phyloP scores from a whole-genome alignment of 2,329 filamentous ascomycete genomes.

The Rachicladosporium sp. region DNA sequence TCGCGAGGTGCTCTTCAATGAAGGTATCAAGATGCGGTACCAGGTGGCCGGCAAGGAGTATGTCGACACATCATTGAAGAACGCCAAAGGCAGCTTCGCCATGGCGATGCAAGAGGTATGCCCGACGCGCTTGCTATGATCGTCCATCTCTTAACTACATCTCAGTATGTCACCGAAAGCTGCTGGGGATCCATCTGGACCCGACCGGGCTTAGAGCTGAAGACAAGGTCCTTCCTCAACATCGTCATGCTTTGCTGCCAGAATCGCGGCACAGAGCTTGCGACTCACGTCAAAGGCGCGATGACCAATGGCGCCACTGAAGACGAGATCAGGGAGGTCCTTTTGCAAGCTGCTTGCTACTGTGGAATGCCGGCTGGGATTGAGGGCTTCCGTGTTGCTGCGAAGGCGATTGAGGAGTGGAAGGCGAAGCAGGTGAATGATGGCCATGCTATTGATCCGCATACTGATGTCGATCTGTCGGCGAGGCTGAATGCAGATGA shows the following conservation, averaged over 20 bases:
- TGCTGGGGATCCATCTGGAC: slow-evolving; percentile 55
- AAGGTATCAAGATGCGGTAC: slow-evolving; percentile 48
- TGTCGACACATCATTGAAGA: slow-evolving; percentile 35
- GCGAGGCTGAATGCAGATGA: background rate
- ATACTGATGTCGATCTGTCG: background rate
- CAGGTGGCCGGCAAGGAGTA: slow-evolving; percentile 45
- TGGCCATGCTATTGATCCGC: background rate
- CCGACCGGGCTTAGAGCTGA: slow-evolving; percentile 48
- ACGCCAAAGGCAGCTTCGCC: slow-evolving; percentile 46
- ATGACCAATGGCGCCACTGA: slow-evolving; percentile 51
- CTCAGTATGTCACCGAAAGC: slow-evolving; percentile 43
- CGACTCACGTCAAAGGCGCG: slow-evolving; percentile 49
- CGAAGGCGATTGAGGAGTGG: slow-evolving; percentile 41
- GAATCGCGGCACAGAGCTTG: slow-evolving; percentile 48
- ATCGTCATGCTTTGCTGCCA: slow-evolving; percentile 53
- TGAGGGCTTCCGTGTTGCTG: slow-evolving; percentile 42
- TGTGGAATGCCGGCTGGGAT: slow-evolving; percentile 44
- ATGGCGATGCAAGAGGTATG: slow-evolving; percentile 46
- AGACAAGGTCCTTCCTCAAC: slow-evolving; percentile 50
- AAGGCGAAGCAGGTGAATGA: slow-evolving; percentile 23
- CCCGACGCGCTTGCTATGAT: background rate
- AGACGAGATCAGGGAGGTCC: slow-evolving; percentile 50
- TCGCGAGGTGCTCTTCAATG: slow-evolving; percentile 47
- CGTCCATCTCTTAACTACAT: too few species aligned
- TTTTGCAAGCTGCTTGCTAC: slow-evolving; percentile 39